Base-by-base conservation (phyloP, 345 rosid genomes). In the Noccaea bulbosa region DNA sequence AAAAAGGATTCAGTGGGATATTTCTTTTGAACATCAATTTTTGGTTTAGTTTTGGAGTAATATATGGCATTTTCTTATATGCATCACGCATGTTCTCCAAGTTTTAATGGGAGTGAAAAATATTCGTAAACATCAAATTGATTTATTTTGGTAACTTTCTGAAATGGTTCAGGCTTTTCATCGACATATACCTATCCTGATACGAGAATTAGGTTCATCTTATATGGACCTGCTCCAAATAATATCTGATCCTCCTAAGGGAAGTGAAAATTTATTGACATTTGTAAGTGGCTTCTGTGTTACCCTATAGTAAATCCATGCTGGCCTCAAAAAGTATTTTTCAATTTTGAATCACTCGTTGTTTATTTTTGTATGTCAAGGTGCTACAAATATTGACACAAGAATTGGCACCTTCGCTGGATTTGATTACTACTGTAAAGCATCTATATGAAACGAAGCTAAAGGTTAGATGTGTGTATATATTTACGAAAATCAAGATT, bases 201-300 rank as follows among this genome's bases (percentile, higher is more conserved):
- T 91, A 72, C 85, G 97, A 78, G 87, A 97, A 37, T 77, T 91
- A 54, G 95, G 99, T 64, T 88, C 97, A 78, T 86, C 96, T 66
- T 82, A 78, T 71, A 73, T 82, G 76, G 93, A 88, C 49, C 83
- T 94, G 82, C 88, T 94, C 15, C 84, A 33, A 39, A 80, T 94
- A 75, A 82, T 94, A 83, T 88, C 99, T 51, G 88, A 91, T 78
- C 99, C 97, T 32, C 99, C 99, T 48, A 88, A 83, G 83, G 97
- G 97, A 82, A 91, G 97, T 81, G 99, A 94, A 83, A 88, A 89
- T 82, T 93, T 94, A 68, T 80, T 94, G 86, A 89, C 84, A 57
- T 79, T 85, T 83, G 99, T 94, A 82, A 69, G 78, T 75, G 64
- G 55, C 73, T 55, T 66, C 53, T 50, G 65, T 69, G 48, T 78